Evolutionary conservation across 345 rosid species (phyloP).

Genomic region (Populus simonii): DNA sequence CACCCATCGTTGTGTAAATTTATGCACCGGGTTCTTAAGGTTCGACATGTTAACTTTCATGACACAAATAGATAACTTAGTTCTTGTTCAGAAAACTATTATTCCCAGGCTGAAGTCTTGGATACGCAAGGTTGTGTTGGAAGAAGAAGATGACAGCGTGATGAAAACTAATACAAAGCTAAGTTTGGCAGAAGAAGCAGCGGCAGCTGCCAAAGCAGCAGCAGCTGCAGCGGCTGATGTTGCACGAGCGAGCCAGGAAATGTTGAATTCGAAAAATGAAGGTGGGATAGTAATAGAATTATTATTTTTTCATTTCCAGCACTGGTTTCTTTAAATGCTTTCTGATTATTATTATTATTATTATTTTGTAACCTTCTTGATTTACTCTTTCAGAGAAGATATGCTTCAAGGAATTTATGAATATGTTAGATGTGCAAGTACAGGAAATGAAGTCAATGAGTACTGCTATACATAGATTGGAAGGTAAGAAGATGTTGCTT

Average conservation of each 20-base stretch:
- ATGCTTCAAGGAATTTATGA: conserved; percentile 56
- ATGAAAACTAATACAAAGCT: conserved; percentile 52
- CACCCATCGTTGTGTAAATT: not conserved
- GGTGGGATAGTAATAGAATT: conserved; percentile 34
- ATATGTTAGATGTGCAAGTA: conserved; percentile 66
- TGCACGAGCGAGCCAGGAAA: conserved; percentile 83
- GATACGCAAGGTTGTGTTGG: conserved; percentile 72
- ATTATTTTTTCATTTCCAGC: not conserved
- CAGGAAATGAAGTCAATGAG: conserved; percentile 86
- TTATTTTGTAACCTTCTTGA: conserved; percentile 3
- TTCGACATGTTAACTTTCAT: not conserved
- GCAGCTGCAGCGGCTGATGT: conserved; percentile 88
- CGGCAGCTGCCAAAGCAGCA: conserved; percentile 89
- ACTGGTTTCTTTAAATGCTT: not conserved
- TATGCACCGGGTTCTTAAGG: not conserved
- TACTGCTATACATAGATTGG: conserved; percentile 53
- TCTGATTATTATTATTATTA: conserved; percentile 6
- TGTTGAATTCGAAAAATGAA: conserved; percentile 62
- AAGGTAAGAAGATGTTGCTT: conserved; percentile 46
- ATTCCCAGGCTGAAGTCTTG: conserved; percentile 80
- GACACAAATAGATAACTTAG: conserved; percentile 11
- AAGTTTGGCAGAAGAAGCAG: conserved; percentile 84
- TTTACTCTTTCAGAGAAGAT: conserved; percentile 55
- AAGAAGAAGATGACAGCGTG: conserved; percentile 60
- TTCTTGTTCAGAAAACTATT: conserved; percentile 62